phyloP scores from a whole-genome alignment of 768 basidiomycete genomes.

The Cyathus striatus region DNA sequence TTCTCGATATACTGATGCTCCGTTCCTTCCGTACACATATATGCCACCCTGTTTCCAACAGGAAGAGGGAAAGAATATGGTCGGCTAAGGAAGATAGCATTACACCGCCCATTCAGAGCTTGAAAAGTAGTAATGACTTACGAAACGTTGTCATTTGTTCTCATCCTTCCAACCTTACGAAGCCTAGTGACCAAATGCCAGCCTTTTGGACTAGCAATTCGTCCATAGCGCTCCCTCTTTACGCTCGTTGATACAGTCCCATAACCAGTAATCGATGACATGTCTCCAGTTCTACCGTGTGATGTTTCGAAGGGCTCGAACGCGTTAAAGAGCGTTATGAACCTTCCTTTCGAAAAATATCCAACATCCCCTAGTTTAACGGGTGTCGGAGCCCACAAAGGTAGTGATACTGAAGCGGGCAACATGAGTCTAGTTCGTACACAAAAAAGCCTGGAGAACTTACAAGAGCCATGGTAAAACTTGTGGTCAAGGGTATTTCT shows the following conservation, averaged over 20 bases:
- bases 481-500: conserved; percentile 60
- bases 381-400: conserved; percentile 65
- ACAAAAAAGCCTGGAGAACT: too few species aligned
- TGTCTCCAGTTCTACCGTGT: conserved; percentile 28
- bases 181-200: conserved; percentile 49
- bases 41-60: conserved; percentile 60
- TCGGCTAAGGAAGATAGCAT: too few species aligned
- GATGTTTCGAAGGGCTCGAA: conserved; percentile 44
- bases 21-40: conserved; percentile 65
- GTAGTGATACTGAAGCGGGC: conserved; percentile 58
- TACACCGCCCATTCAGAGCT: too few species aligned
- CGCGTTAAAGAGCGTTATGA: conserved; percentile 70
- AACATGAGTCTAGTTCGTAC: too few species aligned
- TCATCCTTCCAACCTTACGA: conserved; percentile 34
- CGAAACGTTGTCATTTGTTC: conserved; percentile 27
- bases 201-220: conserved; percentile 53
- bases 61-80: conserved; percentile 58
- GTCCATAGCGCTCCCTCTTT: conserved; percentile 48
- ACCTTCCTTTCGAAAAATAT: conserved; percentile 66
- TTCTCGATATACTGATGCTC: conserved; percentile 64
- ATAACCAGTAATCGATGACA: conserved; percentile 57
- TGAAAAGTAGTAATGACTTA: conserved; percentile 23
- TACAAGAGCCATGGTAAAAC: conserved; percentile 62
- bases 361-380: conserved; percentile 75
- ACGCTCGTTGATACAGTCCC: conserved; percentile 44